phyloP scores from a whole-genome alignment of 805 yeast genomes.

The Saccharomycopsis sp. region DNA sequence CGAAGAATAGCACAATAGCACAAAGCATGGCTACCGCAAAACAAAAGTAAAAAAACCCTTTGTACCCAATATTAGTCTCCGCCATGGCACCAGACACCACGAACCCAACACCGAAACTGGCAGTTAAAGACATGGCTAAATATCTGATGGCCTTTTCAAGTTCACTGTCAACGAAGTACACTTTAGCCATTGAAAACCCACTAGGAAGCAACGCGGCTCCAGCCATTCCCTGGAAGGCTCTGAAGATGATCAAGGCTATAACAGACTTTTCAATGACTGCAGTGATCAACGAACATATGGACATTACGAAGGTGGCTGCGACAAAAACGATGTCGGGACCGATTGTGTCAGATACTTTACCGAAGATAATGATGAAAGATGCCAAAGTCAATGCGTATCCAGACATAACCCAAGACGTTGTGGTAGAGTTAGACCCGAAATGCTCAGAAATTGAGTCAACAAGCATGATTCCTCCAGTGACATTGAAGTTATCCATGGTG shows the following conservation, averaged over 20 bases:
- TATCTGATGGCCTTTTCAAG: constrained; percentile 32
- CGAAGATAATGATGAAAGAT: constrained; percentile 37
- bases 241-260: constrained; percentile 35
- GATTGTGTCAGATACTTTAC: constrained; percentile 36
- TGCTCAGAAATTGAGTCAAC: constrained; percentile 29
- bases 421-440: constrained; percentile 33
- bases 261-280: constrained; percentile 31
- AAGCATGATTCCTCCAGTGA: constrained; percentile 24
- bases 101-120: constrained; percentile 30
- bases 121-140: constrained; percentile 27
- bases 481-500: constrained; percentile 25
- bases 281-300: constrained; percentile 32
- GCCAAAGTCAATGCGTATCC: constrained; percentile 40
- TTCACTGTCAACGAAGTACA: constrained; percentile 26
- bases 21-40: constrained; percentile 37
- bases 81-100: constrained; percentile 40
- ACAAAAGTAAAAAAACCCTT: constrained; percentile 32
- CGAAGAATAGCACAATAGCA: constrained; percentile 28
- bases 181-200: constrained; percentile 29
- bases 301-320: constrained; percentile 39
- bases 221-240: constrained; percentile 39
- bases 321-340: constrained; percentile 24
- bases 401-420: constrained; percentile 37
- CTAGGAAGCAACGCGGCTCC: constrained; percentile 38
- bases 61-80: constrained; percentile 32